A percentile compares a stretch with the other conserved stretches of the same genome.
Conservation (phyloP, 169 alveolate species). For the Plasmodium malariae region DNA sequence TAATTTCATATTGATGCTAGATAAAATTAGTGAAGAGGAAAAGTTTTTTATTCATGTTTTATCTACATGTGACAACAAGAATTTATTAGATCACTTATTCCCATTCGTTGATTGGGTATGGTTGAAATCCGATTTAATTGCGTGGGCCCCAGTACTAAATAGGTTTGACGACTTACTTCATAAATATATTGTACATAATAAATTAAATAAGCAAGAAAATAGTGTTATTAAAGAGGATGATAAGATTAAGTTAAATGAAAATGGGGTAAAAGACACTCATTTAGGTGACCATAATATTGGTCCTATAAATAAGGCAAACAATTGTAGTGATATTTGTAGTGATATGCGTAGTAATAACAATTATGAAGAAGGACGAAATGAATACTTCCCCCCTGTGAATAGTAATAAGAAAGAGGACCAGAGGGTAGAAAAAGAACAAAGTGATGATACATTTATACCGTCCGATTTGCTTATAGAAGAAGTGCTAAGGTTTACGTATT, state of each 20-base stretch:
- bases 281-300: not conserved
- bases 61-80: slow-evolving; percentile 78
- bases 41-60: slow-evolving; percentile 81
- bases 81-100: slow-evolving; percentile 78
- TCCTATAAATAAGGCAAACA: not conserved
- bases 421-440: not conserved
- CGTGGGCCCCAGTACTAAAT: slow-evolving; percentile 88
- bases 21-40: slow-evolving; percentile 82
- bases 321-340: not conserved
- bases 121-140: slow-evolving; percentile 84
- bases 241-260: not conserved
- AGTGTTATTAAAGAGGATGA: slow-evolving; percentile 12
- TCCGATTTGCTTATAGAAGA: slow-evolving; percentile 54
- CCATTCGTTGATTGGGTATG: slow-evolving; percentile 89
- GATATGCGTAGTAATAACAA: not conserved
- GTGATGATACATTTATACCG: slow-evolving; percentile 28
- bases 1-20: slow-evolving; percentile 82
- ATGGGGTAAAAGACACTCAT: not conserved
- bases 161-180: slow-evolving; percentile 84
- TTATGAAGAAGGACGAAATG: too few species aligned
- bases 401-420: not conserved
- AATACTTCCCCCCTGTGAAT: too few species aligned
- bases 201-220: slow-evolving; percentile 63
- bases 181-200: slow-evolving; percentile 73
- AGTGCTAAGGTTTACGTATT: slow-evolving; percentile 81